Conservation (phyloP, 2,329 filamentous ascomycete genomes). For the Fusarium sp. region DNA sequence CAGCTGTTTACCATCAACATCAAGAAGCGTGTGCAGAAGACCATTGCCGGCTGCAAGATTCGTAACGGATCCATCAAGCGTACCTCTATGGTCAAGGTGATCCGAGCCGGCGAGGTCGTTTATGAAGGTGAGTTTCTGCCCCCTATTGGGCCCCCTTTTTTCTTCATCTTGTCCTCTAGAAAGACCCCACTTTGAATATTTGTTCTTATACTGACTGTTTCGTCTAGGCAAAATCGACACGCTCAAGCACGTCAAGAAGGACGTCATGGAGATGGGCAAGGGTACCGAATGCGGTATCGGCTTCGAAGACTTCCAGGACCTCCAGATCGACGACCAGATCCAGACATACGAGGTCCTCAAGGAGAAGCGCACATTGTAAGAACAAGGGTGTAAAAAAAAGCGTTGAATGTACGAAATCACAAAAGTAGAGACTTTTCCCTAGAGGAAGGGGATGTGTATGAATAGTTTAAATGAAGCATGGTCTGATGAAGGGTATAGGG, state of each 20-base stretch:
- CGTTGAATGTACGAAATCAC: slow-evolving; percentile 28
- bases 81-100: slow-evolving; percentile 75
- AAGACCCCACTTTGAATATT: not conserved
- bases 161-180: not conserved
- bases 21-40: slow-evolving; percentile 75
- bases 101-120: slow-evolving; percentile 76
- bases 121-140: slow-evolving; percentile 79
- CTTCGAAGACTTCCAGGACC: slow-evolving; percentile 83
- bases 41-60: slow-evolving; percentile 89
- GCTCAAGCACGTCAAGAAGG: slow-evolving; percentile 93
- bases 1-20: slow-evolving; percentile 88
- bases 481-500: slow-evolving; percentile 15
- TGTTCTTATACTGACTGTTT: not conserved
- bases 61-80: slow-evolving; percentile 81
- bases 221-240: slow-evolving; percentile 78
- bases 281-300: slow-evolving; percentile 93
- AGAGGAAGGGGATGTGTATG: slow-evolving; percentile 17
- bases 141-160: not conserved
- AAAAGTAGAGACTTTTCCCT: slow-evolving; percentile 11
- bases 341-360: slow-evolving; percentile 86
- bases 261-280: slow-evolving; percentile 89
- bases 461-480: slow-evolving; percentile 25
- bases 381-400: slow-evolving; percentile 28
- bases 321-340: slow-evolving; percentile 84
- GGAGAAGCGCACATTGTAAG: slow-evolving; percentile 74